phyloP scores from a whole-genome alignment of 768 basidiomycete species.

The Mycena olivaceomarginata region DNA sequence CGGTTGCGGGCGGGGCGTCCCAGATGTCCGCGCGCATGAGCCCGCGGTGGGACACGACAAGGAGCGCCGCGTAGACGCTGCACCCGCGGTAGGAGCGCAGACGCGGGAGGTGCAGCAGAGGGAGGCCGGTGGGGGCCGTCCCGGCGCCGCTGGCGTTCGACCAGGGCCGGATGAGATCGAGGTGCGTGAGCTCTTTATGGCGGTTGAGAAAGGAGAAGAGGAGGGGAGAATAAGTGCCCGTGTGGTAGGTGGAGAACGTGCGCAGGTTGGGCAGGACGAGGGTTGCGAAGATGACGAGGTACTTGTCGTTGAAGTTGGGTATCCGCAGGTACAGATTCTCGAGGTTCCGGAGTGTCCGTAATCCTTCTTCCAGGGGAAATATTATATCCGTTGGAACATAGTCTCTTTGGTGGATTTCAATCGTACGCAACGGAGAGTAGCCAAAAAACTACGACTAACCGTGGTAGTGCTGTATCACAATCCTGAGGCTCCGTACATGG shows the following conservation, averaged over 20 bases:
- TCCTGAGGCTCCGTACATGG: constrained; percentile 18
- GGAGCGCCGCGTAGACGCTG: background rate
- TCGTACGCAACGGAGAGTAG: no score
- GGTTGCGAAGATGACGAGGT: constrained; percentile 28
- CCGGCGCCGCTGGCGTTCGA: background rate
- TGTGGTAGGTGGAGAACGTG: constrained; percentile 20
- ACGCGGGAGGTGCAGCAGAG: constrained; percentile 10
- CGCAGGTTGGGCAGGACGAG: constrained; percentile 17
- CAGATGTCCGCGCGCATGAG: constrained; percentile 20
- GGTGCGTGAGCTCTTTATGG: constrained; percentile 31
- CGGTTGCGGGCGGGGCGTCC: constrained; percentile 9
- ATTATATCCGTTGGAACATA: constrained; percentile 25
- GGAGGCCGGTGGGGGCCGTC: background rate
- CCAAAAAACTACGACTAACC: background rate
- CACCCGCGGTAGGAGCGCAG: constrained; percentile 26
- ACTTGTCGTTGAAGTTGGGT: constrained; percentile 14
- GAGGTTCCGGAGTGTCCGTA: constrained; percentile 1
- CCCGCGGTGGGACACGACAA: background rate
- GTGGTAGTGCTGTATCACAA: background rate
- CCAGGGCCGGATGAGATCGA: constrained; percentile 30
- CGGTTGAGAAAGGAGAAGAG: constrained; percentile 21
- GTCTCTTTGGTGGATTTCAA: background rate
- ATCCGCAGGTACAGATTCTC: constrained; percentile 7
- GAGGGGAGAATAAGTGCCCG: constrained; percentile 10
- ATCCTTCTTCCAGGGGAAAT: constrained; percentile 2